Base-by-base conservation (phyloP, 371 early-diverging fungal genomes). In the Zopfochytrium polystomum region DNA sequence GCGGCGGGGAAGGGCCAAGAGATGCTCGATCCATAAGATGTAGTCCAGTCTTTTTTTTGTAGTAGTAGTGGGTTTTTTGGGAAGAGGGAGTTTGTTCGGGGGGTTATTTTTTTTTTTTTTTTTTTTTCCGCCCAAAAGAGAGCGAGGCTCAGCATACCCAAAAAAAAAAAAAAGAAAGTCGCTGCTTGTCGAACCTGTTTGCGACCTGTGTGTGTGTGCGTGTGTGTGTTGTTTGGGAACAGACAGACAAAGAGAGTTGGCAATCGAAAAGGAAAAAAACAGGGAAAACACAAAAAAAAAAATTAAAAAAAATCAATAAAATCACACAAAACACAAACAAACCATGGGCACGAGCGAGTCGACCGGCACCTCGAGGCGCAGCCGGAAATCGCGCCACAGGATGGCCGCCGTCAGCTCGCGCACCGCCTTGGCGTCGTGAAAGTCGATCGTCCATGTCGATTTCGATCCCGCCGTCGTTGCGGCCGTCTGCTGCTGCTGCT, bases 271-370 rank as follows among this genome's bases (percentile, higher is more conserved):
- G n/a, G n/a, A n/a, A n/a, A n/a, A n/a, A n/a, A n/a, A n/a, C n/a
- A n/a, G n/a, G n/a, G n/a, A n/a, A n/a, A n/a, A n/a, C n/a, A n/a
- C n/a, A n/a, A n/a, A n/a, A n/a, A n/a, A n/a, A n/a, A n/a, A n/a
- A n/a, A n/a, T n/a, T n/a, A 33, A 4, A 4, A 7, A 48, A 38
- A 5, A 42, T 6, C 9, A 46, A 54, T 32, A 32, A 22, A 3
- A 51, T 3, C n/a, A 18, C 49, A 35, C 30, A 87, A 76, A 42
- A 13, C 13, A 42, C 13, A 42, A 42, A 13, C 42, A 13, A 13
- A 42, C 42, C 38, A 85, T 71, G 32, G 89, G 89, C 66, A 83
- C 80, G 25, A 89, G 72, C 13, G 80, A 69, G 57, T 87, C 83
- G 2, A 80, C 33, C 0, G 87, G 87, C 22, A 89, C 76, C 47